phyloP scores from a whole-genome alignment of 768 basidiomycete genomes.

The Lactifluus subvellereus region DNA sequence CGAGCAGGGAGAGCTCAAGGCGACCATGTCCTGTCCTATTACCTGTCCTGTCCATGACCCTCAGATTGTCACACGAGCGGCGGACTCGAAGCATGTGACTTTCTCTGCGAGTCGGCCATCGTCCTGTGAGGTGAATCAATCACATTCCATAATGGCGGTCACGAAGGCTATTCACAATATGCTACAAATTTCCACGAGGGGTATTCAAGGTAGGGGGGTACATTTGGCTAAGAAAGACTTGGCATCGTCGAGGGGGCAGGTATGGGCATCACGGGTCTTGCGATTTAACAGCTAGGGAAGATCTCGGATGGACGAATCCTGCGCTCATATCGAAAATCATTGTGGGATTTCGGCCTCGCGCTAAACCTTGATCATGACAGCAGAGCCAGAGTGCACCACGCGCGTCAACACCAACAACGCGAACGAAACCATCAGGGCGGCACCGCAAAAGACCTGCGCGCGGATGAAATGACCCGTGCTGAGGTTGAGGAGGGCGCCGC shows the following conservation, averaged over 20 bases:
- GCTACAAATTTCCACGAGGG: not conserved
- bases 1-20: no score
- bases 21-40: no score
- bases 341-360: no score
- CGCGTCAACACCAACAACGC: constrained; percentile 2
- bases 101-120: not conserved
- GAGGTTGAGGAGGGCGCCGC: constrained; percentile 21
- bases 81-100: no score
- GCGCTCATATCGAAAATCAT: not conserved
- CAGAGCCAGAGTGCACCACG: not conserved
- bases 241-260: no score
- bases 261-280: not conserved
- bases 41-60: no score
- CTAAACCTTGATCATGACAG: constrained; percentile 11
- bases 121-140: not conserved
- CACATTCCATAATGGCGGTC: not conserved
- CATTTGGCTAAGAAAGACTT: not conserved
- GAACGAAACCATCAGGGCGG: not conserved
- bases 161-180: not conserved
- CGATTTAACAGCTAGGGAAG: not conserved
- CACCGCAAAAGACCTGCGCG: constrained; percentile 17
- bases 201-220: not conserved
- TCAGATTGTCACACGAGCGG: no score
- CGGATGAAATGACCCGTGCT: constrained; percentile 12
- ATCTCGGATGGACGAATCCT: not conserved